phyloP scores from a whole-genome alignment of 2,329 filamentous ascomycete genomes.

The Zopfia rhizophila region DNA sequence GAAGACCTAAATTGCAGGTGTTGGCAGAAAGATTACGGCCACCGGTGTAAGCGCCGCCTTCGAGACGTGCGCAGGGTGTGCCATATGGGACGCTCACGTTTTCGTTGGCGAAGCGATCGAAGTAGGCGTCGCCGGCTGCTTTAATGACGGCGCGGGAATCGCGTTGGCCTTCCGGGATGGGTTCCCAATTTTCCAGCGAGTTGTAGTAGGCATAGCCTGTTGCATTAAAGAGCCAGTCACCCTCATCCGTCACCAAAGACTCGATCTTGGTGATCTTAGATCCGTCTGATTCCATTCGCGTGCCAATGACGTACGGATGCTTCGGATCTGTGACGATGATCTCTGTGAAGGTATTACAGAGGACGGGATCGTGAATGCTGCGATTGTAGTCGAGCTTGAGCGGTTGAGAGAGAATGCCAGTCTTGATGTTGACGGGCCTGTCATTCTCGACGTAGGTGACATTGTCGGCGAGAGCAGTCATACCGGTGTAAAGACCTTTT shows the following conservation, averaged over 20 bases:
- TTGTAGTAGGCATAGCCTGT: constrained; percentile 26
- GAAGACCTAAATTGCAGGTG: too few relatives aligned
- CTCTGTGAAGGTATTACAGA: constrained; percentile 33
- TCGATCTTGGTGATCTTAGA: constrained; percentile 30
- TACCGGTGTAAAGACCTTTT: constrained; percentile 3
- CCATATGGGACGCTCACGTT: constrained; percentile 30
- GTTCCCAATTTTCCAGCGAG: constrained; percentile 27
- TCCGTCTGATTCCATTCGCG: constrained; percentile 25
- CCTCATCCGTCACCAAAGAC: constrained; percentile 31
- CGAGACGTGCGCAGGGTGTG: constrained; percentile 9
- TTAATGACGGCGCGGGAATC: constrained; percentile 29
- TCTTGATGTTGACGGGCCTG: constrained; percentile 22
- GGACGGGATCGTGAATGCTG: constrained; percentile 31
- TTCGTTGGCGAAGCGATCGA: constrained; percentile 28
- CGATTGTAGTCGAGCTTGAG: constrained; percentile 31
- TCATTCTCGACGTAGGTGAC: constrained; percentile 34
- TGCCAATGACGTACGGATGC: constrained; percentile 35
- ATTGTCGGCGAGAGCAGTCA: constrained; percentile 5
- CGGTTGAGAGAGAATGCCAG: constrained; percentile 27
- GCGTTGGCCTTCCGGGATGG: constrained; percentile 20
- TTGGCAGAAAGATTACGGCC: constrained; percentile 18
- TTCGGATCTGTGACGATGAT: constrained; percentile 26
- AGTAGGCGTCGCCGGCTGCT: constrained; percentile 37
- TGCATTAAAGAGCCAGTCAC: constrained; percentile 38
- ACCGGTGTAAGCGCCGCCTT: constrained; percentile 7